A percentile compares a stretch with the other conserved stretches of the same genome.
Evolutionary conservation across 1,284 basidiomycete genomes (phyloP).

Genomic region (Testicularia cyperi): DNA sequence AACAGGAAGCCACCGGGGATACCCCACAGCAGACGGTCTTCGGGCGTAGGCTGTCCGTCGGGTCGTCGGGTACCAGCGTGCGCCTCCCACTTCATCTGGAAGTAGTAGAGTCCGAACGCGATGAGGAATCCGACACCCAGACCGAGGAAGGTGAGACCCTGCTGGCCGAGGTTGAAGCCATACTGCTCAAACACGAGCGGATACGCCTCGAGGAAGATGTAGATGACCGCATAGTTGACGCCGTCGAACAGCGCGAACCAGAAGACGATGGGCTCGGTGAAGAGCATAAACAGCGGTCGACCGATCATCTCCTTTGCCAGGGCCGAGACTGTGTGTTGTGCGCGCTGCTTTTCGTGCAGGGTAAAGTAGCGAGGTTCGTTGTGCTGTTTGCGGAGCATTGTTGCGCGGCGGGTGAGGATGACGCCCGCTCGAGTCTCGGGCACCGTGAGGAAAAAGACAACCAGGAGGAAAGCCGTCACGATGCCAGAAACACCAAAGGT

Average conservation of each 20-base stretch:
- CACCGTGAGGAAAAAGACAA: conserved; percentile 20
- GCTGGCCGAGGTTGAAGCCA: conserved; percentile 29
- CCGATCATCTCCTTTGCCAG: conserved; percentile 49
- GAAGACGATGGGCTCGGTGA: conserved; percentile 58
- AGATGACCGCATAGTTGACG: conserved; percentile 56
- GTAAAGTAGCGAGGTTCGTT: conserved; percentile 58
- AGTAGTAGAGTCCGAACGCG: conserved; percentile 25
- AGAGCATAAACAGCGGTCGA: conserved; percentile 49
- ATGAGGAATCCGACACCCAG: conserved; percentile 36
- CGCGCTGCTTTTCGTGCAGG: conserved; percentile 57
- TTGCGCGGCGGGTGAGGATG: conserved; percentile 58
- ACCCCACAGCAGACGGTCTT: conserved; percentile 37
- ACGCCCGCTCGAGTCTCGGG: conserved; percentile 53
- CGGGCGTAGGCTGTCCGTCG: conserved; percentile 21
- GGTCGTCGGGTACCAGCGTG: conserved; percentile 24
- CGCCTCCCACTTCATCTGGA: conserved; percentile 23
- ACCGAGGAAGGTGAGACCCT: conserved; percentile 44
- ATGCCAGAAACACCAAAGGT: conserved; percentile 45
- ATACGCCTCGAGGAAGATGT: conserved; percentile 60
- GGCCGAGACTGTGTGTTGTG: conserved; percentile 36
- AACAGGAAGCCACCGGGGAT: conserved; percentile 31
- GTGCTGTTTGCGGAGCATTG: conserved; percentile 53
- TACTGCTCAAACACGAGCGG: conserved; percentile 59
- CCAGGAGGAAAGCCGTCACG: conserved; percentile 28
- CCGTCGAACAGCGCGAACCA: conserved; percentile 52